Percentiles rank a stretch among this genome's conserved stretches.
Conservation (phyloP, 108 stramenopile genomes). For the Parmales sp. region DNA sequence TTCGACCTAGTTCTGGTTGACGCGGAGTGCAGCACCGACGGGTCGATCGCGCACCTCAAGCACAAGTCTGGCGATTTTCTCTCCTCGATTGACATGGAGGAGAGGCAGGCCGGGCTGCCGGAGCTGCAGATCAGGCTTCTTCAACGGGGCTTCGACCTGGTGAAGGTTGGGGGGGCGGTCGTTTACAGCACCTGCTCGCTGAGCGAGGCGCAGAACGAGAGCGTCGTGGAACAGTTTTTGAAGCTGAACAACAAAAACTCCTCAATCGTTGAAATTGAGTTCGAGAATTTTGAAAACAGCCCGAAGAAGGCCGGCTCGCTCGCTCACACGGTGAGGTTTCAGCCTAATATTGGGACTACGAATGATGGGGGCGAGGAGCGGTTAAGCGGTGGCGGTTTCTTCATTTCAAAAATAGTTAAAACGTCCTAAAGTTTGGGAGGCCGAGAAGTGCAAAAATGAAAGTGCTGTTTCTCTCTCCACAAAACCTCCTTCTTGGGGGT, state of each 20-base stretch:
- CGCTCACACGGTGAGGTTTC: constrained; percentile 47
- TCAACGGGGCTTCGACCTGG: constrained; percentile 55
- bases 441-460: no score
- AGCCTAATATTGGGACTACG: constrained; percentile 27
- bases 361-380: constrained; percentile 1
- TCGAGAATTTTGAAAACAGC: constrained; percentile 8
- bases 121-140: constrained; percentile 64
- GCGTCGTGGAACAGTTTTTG: constrained; percentile 67
- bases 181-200: constrained; percentile 87
- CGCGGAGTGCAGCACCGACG: constrained; percentile 89
- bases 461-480: no score
- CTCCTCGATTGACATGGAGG: not conserved
- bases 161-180: constrained; percentile 63
- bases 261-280: constrained; percentile 42
- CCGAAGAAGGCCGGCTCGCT: constrained; percentile 35
- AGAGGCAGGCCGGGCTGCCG: constrained; percentile 23
- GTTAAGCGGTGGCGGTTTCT: constrained; percentile 50
- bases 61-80: constrained; percentile 25
- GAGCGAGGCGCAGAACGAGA: constrained; percentile 73
- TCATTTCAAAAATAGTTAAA: constrained; percentile 48
- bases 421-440: no score
- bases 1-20: constrained; percentile 86
- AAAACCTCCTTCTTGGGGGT: no score
- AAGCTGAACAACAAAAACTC: constrained; percentile 29
- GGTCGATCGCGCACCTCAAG: constrained; percentile 60